Base-by-base conservation (phyloP, 106 monocot genomes). In the Agapanthus africanus region DNA sequence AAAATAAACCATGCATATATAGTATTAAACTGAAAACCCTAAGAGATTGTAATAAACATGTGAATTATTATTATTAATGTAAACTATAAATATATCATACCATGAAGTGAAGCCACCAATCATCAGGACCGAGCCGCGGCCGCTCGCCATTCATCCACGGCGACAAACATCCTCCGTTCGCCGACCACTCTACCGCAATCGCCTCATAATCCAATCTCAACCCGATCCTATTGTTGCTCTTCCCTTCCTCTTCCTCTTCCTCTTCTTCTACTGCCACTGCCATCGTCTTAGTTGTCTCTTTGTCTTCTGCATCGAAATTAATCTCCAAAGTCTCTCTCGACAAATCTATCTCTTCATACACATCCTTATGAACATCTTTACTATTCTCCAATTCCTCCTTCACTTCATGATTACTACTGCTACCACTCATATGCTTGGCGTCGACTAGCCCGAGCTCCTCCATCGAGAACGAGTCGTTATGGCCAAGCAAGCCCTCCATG, bases 121-220 rank as follows among this genome's bases (percentile, higher is more conserved):
- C 77, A 28, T 83, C 79, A 2, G 78, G 74, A 4, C 80, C 79
- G 26, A 87, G 2, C 56, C 54, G 76, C 32, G 90, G 90, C 37
- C 94, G 77, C 70, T 80, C 76, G 18, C 87, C 94, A 68, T 82
- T 77, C 23, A 76, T 71, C 94, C 94, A 94, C 40, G 90, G 90
- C 34, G 84, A 85, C 14, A 36, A 44, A 6, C 79, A 81, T 11
- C 80, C 77, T 7, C 80, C 77, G 0, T 44, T 30, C 40, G 49
- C 63, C 2, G 78, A 74, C 90, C 94, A 94, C 3, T 77, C 78
- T 16, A 62, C 52, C 39, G 84, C 79, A 30, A 94, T 76, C 6
- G 80, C 80, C 23, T 94, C 87, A 63, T 94, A 85, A 40, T 94
- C 74, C 37, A 60, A 35, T 60, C 3, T 76, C 44, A 94, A 50